These are phyloP conservation scores for Fraxinus floribunda DNA, from an alignment of 305 asterid genomes.

Conservation along the genomic window DNA sequence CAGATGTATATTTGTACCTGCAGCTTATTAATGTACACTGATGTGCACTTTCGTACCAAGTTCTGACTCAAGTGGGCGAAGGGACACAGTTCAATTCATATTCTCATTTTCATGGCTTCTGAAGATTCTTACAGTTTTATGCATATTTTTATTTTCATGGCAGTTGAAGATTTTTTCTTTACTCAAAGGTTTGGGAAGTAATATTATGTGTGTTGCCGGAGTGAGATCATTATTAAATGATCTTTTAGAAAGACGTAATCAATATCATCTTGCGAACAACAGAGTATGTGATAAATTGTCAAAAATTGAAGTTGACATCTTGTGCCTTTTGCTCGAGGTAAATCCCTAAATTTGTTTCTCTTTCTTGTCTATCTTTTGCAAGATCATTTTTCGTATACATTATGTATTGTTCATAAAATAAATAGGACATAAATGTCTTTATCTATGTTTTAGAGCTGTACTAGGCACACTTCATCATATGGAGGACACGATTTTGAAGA, in stretches of 20 bases:
- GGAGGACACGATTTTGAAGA: conserved; percentile 39
- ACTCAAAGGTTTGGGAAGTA: conserved; percentile 68
- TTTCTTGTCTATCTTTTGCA: background rate
- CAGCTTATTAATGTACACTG: background rate
- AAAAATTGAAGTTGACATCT: conserved; percentile 55
- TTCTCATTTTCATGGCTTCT: conserved; percentile 52
- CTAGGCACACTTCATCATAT: conserved; percentile 40
- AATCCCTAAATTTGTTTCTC: conserved; percentile 8
- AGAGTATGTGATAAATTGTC: conserved; percentile 44
- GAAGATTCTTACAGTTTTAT: conserved; percentile 38
- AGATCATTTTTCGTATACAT: background rate
- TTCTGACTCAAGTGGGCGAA: conserved; percentile 13
- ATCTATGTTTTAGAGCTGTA: conserved; percentile 50
- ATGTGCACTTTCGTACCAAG: background rate
- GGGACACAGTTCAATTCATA: conserved; percentile 3
- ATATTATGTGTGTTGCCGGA: conserved; percentile 46
- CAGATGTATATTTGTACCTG: background rate
- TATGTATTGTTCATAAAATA: conserved; percentile 1
- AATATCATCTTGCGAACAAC: conserved; percentile 38
- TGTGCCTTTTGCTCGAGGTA: conserved; percentile 87
- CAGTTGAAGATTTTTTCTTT: conserved; percentile 71
- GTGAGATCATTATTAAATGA: conserved; percentile 51
- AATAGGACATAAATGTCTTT: conserved; percentile 15
- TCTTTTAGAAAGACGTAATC: conserved; percentile 60
- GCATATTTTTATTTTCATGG: conserved; percentile 30